phyloP scores from a whole-genome alignment of 768 basidiomycete species.

The Russula dissimulans region DNA sequence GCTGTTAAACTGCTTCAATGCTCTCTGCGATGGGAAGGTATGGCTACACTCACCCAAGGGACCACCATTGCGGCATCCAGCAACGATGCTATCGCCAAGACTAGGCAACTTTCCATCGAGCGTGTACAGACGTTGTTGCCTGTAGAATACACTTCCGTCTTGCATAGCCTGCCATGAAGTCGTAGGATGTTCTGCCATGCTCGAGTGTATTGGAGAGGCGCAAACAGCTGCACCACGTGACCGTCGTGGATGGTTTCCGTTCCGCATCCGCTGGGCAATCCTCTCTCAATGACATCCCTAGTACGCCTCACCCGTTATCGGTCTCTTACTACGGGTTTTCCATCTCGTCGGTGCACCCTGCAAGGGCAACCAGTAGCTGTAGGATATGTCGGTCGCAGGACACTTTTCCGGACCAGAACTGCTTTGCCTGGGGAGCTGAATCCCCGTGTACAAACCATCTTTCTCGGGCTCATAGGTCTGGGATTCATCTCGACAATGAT shows the following conservation, averaged over 20 bases:
- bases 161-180: constrained; percentile 87
- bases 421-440: background rate
- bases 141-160: constrained; percentile 80
- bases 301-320: background rate
- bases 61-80: constrained; percentile 79
- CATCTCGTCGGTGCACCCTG: background rate
- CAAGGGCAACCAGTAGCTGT: background rate
- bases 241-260: background rate
- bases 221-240: background rate
- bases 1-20: constrained; percentile 37
- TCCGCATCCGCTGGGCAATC: no score
- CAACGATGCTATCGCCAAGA: constrained; percentile 68
- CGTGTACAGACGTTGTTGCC: constrained; percentile 75
- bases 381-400: background rate
- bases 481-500: constrained; percentile 14
- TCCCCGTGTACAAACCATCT: constrained; percentile 8
- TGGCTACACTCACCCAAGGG: constrained; percentile 58
- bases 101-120: constrained; percentile 71
- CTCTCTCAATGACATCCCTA: background rate
- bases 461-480: constrained; percentile 10
- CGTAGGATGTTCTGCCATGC: constrained; percentile 61
- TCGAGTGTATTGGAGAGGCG: no score
- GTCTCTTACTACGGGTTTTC: background rate
- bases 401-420: background rate
- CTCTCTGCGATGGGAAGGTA: background rate